Conservation (phyloP, 2,329 filamentous ascomycete genomes). For the Calonectria ilicicola region DNA sequence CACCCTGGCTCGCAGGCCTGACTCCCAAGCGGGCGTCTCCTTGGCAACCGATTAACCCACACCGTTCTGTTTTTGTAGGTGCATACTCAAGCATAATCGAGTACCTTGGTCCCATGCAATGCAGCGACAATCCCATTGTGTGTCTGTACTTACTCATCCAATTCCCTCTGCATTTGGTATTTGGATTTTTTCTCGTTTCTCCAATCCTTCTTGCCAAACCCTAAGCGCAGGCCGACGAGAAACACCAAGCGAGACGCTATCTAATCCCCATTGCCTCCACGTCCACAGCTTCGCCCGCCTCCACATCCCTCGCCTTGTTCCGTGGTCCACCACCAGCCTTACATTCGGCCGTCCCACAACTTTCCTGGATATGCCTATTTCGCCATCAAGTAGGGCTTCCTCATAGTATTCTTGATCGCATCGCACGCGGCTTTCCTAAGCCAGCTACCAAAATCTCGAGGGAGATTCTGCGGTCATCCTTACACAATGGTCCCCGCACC, state of each 20-base stretch:
- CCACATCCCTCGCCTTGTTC: background rate
- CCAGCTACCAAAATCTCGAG: background rate
- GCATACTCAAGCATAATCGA: conserved; percentile 9
- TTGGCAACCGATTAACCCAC: conserved; percentile 29
- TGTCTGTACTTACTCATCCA: conserved; percentile 13
- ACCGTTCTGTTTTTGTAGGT: conserved; percentile 36
- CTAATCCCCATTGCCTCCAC: background rate
- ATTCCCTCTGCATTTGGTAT: background rate
- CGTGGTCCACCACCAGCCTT: conserved; percentile 4
- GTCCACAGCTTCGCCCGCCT: background rate
- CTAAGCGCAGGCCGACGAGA: background rate
- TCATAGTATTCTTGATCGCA: conserved; percentile 26
- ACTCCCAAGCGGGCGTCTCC: conserved; percentile 17
- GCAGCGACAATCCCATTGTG: conserved; percentile 17
- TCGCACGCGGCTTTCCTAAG: conserved; percentile 24
- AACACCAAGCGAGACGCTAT: background rate
- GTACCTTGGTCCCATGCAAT: background rate
- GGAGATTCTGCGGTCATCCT: conserved; percentile 18
- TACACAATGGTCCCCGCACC: conserved; percentile 66
- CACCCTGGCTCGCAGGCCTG: background rate
- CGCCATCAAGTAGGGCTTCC: conserved; percentile 30
- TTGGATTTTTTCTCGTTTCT: background rate
- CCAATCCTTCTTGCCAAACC: background rate
- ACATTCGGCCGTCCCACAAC: conserved; percentile 13
- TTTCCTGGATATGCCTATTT: conserved; percentile 38